These are phyloP conservation scores for Calonectria hawksworthii DNA, from an alignment of 2,329 filamentous ascomycete genomes.

Conservation along the genomic window DNA sequence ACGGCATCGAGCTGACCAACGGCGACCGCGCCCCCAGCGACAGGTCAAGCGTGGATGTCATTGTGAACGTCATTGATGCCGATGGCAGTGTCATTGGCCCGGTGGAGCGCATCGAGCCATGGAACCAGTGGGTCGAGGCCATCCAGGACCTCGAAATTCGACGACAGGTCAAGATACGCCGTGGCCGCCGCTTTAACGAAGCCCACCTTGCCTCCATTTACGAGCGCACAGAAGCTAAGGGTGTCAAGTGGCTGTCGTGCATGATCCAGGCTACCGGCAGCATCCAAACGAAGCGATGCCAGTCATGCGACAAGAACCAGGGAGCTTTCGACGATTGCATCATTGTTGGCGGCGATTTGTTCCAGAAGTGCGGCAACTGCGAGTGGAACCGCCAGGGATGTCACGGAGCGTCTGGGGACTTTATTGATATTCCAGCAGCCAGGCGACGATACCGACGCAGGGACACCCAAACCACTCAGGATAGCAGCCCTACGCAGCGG, in stretches of 20 bases:
- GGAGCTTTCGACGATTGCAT: conserved; percentile 63
- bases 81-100: conserved; percentile 56
- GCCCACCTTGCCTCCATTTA: conserved; percentile 57
- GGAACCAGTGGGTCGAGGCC: conserved; percentile 57
- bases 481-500: conserved; percentile 12
- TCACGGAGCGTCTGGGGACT: conserved; percentile 47
- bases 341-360: conserved; percentile 56
- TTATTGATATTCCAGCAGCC: conserved; percentile 36
- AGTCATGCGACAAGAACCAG: conserved; percentile 57
- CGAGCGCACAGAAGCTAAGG: conserved; percentile 57
- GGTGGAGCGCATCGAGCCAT: conserved; percentile 52
- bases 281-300: conserved; percentile 56
- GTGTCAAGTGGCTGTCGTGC: conserved; percentile 61
- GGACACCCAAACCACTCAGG: conserved; percentile 5
- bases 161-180: conserved; percentile 58
- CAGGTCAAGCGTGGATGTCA: conserved; percentile 23
- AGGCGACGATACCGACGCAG: conserved; percentile 35
- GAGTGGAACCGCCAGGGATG: conserved; percentile 62
- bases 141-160: conserved; percentile 55
- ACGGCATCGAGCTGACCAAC: conserved; percentile 36
- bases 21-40: conserved; percentile 11
- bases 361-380: conserved; percentile 65
- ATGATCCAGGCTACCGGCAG: conserved; percentile 66
- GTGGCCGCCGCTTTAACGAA: conserved; percentile 56
- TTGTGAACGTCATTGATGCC: conserved; percentile 54